These are phyloP conservation scores for Tuber melanosporum DNA, from an alignment of 495 filamentous ascomycete genomes.

Conservation along the genomic window DNA sequence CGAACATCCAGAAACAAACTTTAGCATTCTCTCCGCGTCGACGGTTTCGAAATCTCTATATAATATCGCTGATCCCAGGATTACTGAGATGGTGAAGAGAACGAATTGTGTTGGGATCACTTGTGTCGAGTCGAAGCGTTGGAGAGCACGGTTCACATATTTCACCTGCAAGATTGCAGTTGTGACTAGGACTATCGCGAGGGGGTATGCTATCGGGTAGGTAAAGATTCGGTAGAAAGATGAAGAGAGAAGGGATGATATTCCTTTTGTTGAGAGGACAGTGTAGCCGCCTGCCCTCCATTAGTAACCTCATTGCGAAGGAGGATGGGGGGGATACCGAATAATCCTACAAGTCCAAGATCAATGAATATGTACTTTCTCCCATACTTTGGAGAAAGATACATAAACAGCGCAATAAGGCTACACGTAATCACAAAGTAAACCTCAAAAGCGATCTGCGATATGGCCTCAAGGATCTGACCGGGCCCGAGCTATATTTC, in stretches of 20 bases:
- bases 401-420: constrained; percentile 69
- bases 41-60: constrained; percentile 91
- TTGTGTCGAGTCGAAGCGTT: constrained; percentile 91
- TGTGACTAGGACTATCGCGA: constrained; percentile 65
- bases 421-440: constrained; percentile 71
- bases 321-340: constrained; percentile 52
- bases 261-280: constrained; percentile 88
- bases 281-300: constrained; percentile 72
- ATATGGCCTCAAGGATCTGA: constrained; percentile 84
- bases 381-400: constrained; percentile 75
- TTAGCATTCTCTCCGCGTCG: constrained; percentile 58
- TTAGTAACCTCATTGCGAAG: constrained; percentile 40
- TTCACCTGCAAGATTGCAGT: constrained; percentile 93
- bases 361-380: constrained; percentile 83
- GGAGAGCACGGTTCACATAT: constrained; percentile 89
- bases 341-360: constrained; percentile 82
- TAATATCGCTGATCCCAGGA: constrained; percentile 82
- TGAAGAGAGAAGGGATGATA: constrained; percentile 86
- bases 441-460: constrained; percentile 80
- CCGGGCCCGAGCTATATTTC: constrained; percentile 63
- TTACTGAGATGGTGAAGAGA: constrained; percentile 89
- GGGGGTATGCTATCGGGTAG: constrained; percentile 82
- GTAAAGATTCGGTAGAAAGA: constrained; percentile 79
- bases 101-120: constrained; percentile 98
- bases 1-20: constrained; percentile 82